These are phyloP conservation scores for Hypoxylon subgilvum DNA, from an alignment of 495 filamentous ascomycete species.

Conservation along the genomic window DNA sequence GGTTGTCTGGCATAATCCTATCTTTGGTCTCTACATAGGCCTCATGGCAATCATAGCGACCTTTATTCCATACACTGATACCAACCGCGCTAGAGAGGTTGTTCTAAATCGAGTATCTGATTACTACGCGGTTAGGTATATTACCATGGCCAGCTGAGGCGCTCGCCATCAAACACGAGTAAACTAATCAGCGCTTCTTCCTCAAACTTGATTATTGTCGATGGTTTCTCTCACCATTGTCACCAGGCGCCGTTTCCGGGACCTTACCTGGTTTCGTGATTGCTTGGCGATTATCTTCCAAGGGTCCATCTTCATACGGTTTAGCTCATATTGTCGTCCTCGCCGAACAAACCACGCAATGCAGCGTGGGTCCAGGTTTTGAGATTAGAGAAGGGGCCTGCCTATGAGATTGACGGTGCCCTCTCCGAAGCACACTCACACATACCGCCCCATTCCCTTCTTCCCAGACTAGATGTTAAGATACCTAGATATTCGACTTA, in stretches of 20 bases:
- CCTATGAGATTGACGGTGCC: background rate
- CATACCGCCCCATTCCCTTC: conserved; percentile 3
- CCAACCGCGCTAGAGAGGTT: too few relatives aligned
- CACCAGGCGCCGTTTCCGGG: background rate
- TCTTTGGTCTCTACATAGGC: too few relatives aligned
- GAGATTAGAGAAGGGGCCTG: background rate
- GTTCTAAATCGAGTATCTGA: too few relatives aligned
- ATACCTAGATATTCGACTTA: background rate
- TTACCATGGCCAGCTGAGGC: too few relatives aligned
- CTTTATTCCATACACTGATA: too few relatives aligned
- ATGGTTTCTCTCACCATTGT: background rate
- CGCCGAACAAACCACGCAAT: conserved; percentile 2
- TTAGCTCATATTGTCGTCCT: conserved; percentile 7
- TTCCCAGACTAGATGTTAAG: too few relatives aligned
- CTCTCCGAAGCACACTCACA: too few relatives aligned
- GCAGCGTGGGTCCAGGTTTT: background rate
- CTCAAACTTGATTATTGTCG: too few relatives aligned
- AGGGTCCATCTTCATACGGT: conserved; percentile 1
- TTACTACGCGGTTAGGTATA: too few relatives aligned
- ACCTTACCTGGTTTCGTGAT: conserved; percentile 1
- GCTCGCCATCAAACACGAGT: background rate
- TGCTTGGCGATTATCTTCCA: conserved; percentile 6
- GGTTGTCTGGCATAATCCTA: too few relatives aligned
- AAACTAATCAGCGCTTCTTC: too few relatives aligned
- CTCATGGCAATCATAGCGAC: too few relatives aligned